These are phyloP conservation scores for Daphne laureola DNA, from an alignment of 441 rosid genomes.

Conservation along the genomic window DNA sequence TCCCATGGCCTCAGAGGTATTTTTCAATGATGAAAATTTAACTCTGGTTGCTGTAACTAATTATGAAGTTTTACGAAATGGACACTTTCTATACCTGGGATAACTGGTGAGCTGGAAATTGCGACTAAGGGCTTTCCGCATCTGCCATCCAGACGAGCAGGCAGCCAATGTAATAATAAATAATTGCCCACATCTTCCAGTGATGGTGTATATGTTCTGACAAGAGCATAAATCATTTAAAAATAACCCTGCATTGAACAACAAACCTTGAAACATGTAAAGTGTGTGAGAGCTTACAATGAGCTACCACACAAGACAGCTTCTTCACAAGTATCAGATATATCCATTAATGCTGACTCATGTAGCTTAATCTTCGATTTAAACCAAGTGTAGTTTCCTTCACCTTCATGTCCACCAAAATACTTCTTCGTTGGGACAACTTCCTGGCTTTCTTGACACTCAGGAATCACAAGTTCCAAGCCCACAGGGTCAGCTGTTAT, in stretches of 20 bases:
- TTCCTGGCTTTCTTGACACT: slow-evolving; percentile 68
- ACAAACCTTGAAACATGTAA: slow-evolving; percentile 12
- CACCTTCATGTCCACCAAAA: slow-evolving; percentile 91
- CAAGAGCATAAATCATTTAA: slow-evolving; percentile 12
- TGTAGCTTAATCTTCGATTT: slow-evolving; percentile 56
- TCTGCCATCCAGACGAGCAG: slow-evolving; percentile 80
- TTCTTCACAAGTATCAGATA: slow-evolving; percentile 44
- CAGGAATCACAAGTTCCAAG: slow-evolving; percentile 65
- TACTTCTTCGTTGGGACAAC: slow-evolving; percentile 70
- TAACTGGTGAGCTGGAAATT: slow-evolving; percentile 63
- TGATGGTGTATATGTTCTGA: slow-evolving; percentile 75
- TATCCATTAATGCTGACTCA: slow-evolving; percentile 55
- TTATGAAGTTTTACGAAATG: slow-evolving; percentile 1
- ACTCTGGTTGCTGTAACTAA: background rate
- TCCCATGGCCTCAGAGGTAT: background rate
- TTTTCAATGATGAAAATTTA: background rate
- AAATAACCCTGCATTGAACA: slow-evolving; percentile 4
- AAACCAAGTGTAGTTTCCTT: slow-evolving; percentile 81
- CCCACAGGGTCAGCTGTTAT: slow-evolving; percentile 90
- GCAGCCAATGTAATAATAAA: slow-evolving; percentile 81
- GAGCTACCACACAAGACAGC: slow-evolving; percentile 48
- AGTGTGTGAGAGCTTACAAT: slow-evolving; percentile 44
- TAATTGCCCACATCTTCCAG: slow-evolving; percentile 83
- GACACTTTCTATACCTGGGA: slow-evolving; percentile 50
- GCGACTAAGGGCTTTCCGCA: slow-evolving; percentile 78